Evolutionary conservation across 1,284 basidiomycete species (phyloP).

Genomic region (Tilletia indica): DNA sequence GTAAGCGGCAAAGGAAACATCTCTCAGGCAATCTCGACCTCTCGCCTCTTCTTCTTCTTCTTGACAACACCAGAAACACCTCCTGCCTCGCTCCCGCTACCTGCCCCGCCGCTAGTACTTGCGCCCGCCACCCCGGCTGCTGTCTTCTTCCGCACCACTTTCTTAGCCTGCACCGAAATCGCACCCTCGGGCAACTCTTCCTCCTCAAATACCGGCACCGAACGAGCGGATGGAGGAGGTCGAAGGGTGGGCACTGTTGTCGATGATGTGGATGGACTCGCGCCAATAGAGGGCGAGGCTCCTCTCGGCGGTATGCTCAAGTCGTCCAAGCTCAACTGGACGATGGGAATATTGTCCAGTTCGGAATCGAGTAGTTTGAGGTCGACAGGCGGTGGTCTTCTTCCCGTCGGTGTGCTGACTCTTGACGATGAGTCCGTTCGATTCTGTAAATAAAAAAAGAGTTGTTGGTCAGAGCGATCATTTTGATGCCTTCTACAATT

Average conservation of each 20-base stretch:
- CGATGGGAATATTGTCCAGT: slow-evolving; percentile 46
- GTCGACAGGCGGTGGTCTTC: background rate
- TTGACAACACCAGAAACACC: background rate
- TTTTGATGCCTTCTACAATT: slow-evolving; percentile 7
- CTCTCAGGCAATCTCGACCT: background rate
- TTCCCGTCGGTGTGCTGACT: slow-evolving; percentile 15
- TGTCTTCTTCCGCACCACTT: slow-evolving; percentile 12
- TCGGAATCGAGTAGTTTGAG: slow-evolving; percentile 26
- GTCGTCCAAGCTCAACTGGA: slow-evolving; percentile 37
- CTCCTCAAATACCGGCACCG: slow-evolving; percentile 15
- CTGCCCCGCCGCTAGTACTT: no score
- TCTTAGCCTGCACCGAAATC: slow-evolving; percentile 2
- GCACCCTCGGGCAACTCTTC: slow-evolving; percentile 15
- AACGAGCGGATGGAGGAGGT: background rate
- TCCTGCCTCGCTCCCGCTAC: background rate
- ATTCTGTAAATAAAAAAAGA: slow-evolving; percentile 28
- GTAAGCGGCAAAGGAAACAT: no score
- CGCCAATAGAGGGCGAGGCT: background rate
- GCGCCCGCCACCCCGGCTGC: no score
- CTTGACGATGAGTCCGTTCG: slow-evolving; percentile 17
- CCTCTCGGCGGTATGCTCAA: background rate
- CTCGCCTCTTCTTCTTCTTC: slow-evolving; percentile 14
- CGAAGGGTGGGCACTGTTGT: background rate
- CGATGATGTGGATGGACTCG: background rate
- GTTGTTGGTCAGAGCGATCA: slow-evolving; percentile 27